Conservation (phyloP, 352 stramenopile genomes). For the Globisporangium parvum region DNA sequence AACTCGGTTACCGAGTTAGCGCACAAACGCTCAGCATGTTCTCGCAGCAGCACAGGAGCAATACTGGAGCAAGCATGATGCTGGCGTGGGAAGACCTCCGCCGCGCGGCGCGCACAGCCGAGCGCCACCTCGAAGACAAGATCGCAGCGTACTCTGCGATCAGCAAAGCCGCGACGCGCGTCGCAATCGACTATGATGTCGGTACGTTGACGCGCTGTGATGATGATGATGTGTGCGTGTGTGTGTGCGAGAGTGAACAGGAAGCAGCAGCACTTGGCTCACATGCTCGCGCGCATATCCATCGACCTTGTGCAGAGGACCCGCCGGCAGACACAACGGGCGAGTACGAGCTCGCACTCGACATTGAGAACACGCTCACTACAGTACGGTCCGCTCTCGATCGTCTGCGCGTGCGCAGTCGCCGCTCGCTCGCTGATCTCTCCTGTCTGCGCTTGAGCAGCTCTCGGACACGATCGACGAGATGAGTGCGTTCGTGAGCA, state of each 20-base stretch:
- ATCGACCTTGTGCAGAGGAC: conserved; percentile 51
- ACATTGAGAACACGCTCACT: conserved; percentile 74
- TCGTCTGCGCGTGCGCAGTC: conserved; percentile 18
- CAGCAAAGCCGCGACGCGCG: conserved; percentile 42
- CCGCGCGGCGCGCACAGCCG: conserved; percentile 54
- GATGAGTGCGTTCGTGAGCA: conserved; percentile 71
- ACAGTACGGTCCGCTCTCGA: conserved; percentile 26
- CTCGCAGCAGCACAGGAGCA: too few species aligned
- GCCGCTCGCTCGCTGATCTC: too few species aligned
- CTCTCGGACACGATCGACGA: conserved; percentile 83
- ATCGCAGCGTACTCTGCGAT: conserved; percentile 60
- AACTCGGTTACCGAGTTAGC: too few species aligned
- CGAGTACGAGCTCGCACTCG: conserved; percentile 55
- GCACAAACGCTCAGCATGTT: too few species aligned
- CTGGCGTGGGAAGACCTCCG: conserved; percentile 79
- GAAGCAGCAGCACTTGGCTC: too few species aligned
- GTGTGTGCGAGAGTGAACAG: too few species aligned
- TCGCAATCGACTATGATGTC: conserved; percentile 44
- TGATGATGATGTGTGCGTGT: neutral
- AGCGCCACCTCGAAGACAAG: conserved; percentile 80
- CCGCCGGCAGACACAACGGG: conserved; percentile 43
- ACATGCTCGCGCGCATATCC: too few species aligned
- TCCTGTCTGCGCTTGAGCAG: conserved; percentile 17
- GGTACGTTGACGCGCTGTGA: too few species aligned
- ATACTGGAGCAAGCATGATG: too few species aligned